Base-by-base conservation (phyloP, 139 green algal genomes). In the Picochlorum sp. region DNA sequence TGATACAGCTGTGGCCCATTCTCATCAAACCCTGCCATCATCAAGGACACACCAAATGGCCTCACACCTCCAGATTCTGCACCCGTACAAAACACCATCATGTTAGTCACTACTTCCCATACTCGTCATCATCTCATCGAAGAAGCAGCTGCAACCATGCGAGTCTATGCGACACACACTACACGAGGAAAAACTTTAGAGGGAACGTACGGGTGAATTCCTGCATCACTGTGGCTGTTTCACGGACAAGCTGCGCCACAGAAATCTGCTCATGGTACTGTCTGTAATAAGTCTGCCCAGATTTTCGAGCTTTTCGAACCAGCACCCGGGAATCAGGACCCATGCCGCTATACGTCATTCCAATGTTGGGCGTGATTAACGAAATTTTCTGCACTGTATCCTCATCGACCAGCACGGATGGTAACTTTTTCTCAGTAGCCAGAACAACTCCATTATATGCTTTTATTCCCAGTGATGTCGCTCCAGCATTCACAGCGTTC, bases 351-450 rank as follows among this genome's bases (percentile, higher is more conserved):
- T 99, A 99, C 9, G 93, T 87, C 9, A 98, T 79, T 3, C 93
- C 93, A 8, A 96, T 88, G 57, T 96, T 94, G 14, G 80, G 76
- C 9, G 91, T 94, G 4, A 99, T 55, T 37, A 86, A 70, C 8
- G 72, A 69, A 30, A 98, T 96, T 72, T 97, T 97, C 65, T 95
- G 75, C 47, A 96, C 86, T 6, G 87, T 94, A 30, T 32, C 60
- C 59, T 95, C 85, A 33, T 96, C 88, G 16, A 83, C 83, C 28
- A 99, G 74, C 9, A 84, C 73, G 18, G 77, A 88, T 0, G 91
- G 90, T 50, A 94, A 74, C 75, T 99, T 99, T 79, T 98, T 98
- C 59, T 99, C 93, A 22, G 93, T 99, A 22, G 93, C 93, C 26
- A 99, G 86, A 10, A 99, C 93, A 22, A 99, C 93, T 28, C 93